phyloP scores from a whole-genome alignment of 192 early-diverging fungal genomes.

The Entomortierella beljakovae region DNA sequence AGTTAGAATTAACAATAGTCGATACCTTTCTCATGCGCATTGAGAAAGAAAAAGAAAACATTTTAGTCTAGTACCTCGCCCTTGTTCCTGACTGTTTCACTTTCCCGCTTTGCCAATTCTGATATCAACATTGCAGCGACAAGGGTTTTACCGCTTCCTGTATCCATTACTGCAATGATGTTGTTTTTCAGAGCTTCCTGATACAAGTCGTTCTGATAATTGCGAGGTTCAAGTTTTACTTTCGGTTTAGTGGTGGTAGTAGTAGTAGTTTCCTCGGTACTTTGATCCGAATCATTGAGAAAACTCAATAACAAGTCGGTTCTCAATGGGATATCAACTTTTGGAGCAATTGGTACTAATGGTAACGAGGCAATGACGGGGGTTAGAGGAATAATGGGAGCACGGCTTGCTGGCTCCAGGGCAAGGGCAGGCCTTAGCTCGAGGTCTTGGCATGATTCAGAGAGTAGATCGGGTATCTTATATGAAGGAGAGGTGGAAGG shows the following conservation, averaged over 20 bases:
- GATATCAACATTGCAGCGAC: conserved; percentile 89
- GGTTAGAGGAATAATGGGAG: background rate
- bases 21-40: background rate
- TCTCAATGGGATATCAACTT: too few relatives aligned
- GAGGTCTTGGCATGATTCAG: background rate
- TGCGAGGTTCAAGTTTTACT: conserved; percentile 68
- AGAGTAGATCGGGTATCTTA: background rate
- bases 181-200: conserved; percentile 75
- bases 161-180: conserved; percentile 91
- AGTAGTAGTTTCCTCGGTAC: background rate
- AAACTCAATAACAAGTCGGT: too few relatives aligned
- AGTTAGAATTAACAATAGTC: background rate
- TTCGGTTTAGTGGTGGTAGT: background rate
- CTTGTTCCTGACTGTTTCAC: conserved; percentile 3
- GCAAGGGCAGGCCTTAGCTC: background rate
- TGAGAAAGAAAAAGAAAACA: background rate
- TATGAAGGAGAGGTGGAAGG: background rate
- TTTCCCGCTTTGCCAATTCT: conserved; percentile 66
- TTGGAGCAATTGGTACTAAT: too few relatives aligned
- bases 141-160: conserved; percentile 94
- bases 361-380: too few relatives aligned
- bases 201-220: conserved; percentile 87
- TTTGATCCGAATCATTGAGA: too few relatives aligned
- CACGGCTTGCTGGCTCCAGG: background rate
- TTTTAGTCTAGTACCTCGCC: background rate